Conservation (phyloP, 1,284 basidiomycete species). For the Porodaedalea pini region DNA sequence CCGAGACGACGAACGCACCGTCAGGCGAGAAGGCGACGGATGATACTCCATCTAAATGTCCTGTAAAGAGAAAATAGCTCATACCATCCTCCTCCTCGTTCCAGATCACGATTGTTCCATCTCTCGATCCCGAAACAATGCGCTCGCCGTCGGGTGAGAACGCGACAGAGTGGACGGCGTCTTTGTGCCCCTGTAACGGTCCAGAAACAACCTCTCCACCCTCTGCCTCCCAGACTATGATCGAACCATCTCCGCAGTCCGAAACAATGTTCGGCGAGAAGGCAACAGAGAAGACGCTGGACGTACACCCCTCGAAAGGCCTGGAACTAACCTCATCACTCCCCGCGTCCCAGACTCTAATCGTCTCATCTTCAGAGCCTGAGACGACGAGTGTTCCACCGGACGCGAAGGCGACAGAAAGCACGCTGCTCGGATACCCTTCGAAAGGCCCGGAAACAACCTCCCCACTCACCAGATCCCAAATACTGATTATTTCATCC, state of each 20-base stretch:
- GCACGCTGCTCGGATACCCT: conserved; percentile 13
- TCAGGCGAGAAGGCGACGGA: conserved; percentile 20
- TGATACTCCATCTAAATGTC: conserved; percentile 21
- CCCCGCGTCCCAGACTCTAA: too few relatives aligned
- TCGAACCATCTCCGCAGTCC: background rate
- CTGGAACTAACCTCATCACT: too few relatives aligned
- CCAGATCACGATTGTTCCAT: conserved; percentile 1
- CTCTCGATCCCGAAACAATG: conserved; percentile 6
- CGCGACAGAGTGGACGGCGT: background rate
- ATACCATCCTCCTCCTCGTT: background rate
- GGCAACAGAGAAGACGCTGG: conserved; percentile 3
- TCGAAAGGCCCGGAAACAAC: background rate
- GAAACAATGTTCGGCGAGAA: conserved; percentile 6
- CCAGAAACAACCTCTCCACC: background rate
- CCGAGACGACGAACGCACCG: conserved; percentile 14
- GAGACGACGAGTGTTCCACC: conserved; percentile 11
- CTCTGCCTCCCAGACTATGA: background rate
- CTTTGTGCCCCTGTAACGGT: background rate
- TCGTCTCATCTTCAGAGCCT: too few relatives aligned
- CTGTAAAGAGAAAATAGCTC: background rate
- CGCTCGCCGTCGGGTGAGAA: background rate
- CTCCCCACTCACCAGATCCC: conserved; percentile 14
- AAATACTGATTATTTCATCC: conserved; percentile 7
- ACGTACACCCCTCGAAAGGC: too few relatives aligned
- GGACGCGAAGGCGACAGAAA: conserved; percentile 15